Percentiles rank a stretch among this genome's conserved stretches.
phyloP scores from a whole-genome alignment of 306 rosid genomes.

The Trichosanthes truncata region DNA sequence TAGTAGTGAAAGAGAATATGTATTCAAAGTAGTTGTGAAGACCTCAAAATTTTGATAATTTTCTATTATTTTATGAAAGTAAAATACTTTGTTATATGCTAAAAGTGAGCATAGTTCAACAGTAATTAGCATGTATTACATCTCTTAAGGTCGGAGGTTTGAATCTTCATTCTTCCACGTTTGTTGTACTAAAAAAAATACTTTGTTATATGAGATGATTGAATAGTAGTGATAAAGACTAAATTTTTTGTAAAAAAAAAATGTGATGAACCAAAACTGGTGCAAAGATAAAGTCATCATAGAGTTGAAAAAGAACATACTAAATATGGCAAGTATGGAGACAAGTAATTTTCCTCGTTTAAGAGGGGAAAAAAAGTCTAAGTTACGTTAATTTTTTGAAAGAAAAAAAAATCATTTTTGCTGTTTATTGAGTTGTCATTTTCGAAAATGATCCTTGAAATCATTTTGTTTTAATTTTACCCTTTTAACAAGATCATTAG shows the following conservation, averaged over 20 bases:
- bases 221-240: neutral
- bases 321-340: neutral
- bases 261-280: neutral
- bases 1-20: neutral
- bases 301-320: neutral
- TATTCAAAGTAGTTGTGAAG: neutral
- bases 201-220: neutral
- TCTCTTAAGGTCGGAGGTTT: too few species aligned
- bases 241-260: neutral
- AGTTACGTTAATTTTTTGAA: too few species aligned
- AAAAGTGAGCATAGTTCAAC: too few species aligned
- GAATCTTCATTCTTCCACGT: too few species aligned
- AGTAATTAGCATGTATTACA: too few species aligned
- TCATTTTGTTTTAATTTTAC: neutral
- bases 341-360: neutral
- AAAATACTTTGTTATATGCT: neutral
- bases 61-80: neutral
- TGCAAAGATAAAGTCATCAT: neutral
- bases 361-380: neutral
- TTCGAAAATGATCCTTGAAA: neutral
- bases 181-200: too few species aligned
- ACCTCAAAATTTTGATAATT: neutral
- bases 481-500: neutral
- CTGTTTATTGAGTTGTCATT: neutral
- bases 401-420: neutral